phyloP scores from a whole-genome alignment of 2,329 filamentous ascomycete species.

The Emmonsiellopsis sp. region DNA sequence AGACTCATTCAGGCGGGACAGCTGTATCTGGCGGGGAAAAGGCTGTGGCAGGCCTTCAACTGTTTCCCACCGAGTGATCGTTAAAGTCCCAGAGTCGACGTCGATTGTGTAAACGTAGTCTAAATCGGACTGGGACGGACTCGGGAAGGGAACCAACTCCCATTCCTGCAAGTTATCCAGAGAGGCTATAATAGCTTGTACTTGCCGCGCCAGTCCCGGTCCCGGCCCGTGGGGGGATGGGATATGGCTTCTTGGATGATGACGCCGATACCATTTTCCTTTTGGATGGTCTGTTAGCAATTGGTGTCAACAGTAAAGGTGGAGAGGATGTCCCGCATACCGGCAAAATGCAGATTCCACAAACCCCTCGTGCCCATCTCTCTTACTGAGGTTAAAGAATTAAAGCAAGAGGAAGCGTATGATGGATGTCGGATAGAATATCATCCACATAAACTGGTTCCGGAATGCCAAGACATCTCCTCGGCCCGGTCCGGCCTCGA shows the following conservation, averaged over 20 bases:
- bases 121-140: slow-evolving; percentile 14
- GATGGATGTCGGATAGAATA: background rate
- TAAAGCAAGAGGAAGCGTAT: background rate
- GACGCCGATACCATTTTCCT: slow-evolving; percentile 19
- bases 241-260: slow-evolving; percentile 6
- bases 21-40: slow-evolving; percentile 3
- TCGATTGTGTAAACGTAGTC: slow-evolving; percentile 20
- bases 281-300: slow-evolving; percentile 14
- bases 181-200: slow-evolving; percentile 3
- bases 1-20: slow-evolving; percentile 3
- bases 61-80: slow-evolving; percentile 9
- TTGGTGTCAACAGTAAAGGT: background rate
- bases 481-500: too few relatives aligned
- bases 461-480: too few relatives aligned
- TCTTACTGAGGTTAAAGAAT: background rate
- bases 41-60: slow-evolving; percentile 2
- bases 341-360: slow-evolving; percentile 9
- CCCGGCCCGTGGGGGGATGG: slow-evolving; percentile 4
- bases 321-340: slow-evolving; percentile 2
- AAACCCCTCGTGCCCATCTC: slow-evolving; percentile 9
- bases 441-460: too few relatives aligned
- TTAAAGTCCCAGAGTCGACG: slow-evolving; percentile 13
- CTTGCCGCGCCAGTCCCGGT: slow-evolving; percentile 5
- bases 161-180: slow-evolving; percentile 12
- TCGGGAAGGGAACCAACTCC: slow-evolving; percentile 16